Conservation (phyloP, 2,329 filamentous ascomycete genomes). For the Cladosporium austrohemisphaericum region DNA sequence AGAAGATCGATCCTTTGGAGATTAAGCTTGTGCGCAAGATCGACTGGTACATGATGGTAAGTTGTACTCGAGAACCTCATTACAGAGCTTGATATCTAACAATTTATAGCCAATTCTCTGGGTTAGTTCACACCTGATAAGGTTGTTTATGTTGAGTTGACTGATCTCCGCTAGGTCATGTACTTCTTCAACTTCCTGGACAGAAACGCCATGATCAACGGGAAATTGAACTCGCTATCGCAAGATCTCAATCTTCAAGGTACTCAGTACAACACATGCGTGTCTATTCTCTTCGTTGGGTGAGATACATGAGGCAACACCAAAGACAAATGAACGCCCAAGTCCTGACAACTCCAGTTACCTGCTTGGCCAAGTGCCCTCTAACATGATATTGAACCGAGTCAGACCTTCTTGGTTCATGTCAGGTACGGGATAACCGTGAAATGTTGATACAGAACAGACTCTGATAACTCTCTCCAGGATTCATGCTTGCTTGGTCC, state of each 20-base stretch:
- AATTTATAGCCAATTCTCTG: slow-evolving; percentile 19
- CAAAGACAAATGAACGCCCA: background rate
- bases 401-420: slow-evolving; percentile 44
- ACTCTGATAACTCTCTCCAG: background rate
- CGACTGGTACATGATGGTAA: slow-evolving; percentile 27
- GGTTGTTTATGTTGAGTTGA: too few species aligned
- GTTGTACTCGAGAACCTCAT: slow-evolving; percentile 8
- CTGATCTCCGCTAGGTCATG: slow-evolving; percentile 27
- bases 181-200: slow-evolving; percentile 30
- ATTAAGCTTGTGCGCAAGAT: slow-evolving; percentile 31
- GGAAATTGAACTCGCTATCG: slow-evolving; percentile 43
- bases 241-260: slow-evolving; percentile 52
- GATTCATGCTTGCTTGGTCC: slow-evolving; percentile 33
- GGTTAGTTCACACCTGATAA: too few species aligned
- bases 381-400: slow-evolving; percentile 46
- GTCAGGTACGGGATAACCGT: slow-evolving; percentile 16
- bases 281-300: slow-evolving; percentile 39
- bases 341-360: slow-evolving; percentile 16
- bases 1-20: slow-evolving; percentile 30
- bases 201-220: slow-evolving; percentile 16
- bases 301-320: background rate
- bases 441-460: background rate
- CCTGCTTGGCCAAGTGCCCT: slow-evolving; percentile 40
- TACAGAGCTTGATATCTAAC: too few species aligned
- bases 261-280: slow-evolving; percentile 56